phyloP scores from a whole-genome alignment of 129 eudicot species.

The Erigeron canadensis region DNA sequence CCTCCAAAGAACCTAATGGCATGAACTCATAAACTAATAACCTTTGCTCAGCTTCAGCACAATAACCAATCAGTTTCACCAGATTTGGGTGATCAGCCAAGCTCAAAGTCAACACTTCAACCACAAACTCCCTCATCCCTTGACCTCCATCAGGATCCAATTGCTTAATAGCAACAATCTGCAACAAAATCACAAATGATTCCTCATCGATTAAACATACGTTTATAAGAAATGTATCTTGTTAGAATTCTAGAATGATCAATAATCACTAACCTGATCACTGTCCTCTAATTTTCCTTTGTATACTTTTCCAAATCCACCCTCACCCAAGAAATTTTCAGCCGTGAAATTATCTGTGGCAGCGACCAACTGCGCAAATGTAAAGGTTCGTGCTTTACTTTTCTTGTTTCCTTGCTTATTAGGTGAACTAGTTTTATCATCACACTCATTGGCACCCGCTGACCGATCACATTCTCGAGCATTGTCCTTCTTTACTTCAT shows the following conservation, averaged over 20 bases:
- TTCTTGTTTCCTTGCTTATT: slow-evolving; percentile 27
- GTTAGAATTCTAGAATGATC: slow-evolving; percentile 6
- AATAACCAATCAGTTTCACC: slow-evolving; percentile 77
- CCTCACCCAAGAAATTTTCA: slow-evolving; percentile 68
- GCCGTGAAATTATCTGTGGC: slow-evolving; percentile 61
- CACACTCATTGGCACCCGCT: slow-evolving; percentile 17
- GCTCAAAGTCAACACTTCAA: slow-evolving; percentile 70
- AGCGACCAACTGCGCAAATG: slow-evolving; percentile 46
- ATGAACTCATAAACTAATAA: slow-evolving; percentile 79
- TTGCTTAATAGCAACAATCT: slow-evolving; percentile 85
- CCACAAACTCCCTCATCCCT: slow-evolving; percentile 71
- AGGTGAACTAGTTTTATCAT: slow-evolving; percentile 15
- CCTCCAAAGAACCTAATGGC: slow-evolving; percentile 85
- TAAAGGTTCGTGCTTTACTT: slow-evolving; percentile 41
- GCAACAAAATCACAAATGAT: slow-evolving; percentile 13
- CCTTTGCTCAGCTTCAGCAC: slow-evolving; percentile 84
- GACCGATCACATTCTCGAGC: slow-evolving; percentile 24
- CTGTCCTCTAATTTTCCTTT: slow-evolving; percentile 54
- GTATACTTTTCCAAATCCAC: slow-evolving; percentile 84
- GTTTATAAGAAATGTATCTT: no score
- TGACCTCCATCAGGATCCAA: slow-evolving; percentile 70
- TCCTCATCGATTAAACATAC: neutral
- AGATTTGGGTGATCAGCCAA: slow-evolving; percentile 73
- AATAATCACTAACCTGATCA: slow-evolving; percentile 53
- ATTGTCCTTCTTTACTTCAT: slow-evolving; percentile 33